Evolutionary conservation across 148 eudicot species (phyloP).

Genomic region (Limonium bicolor): DNA sequence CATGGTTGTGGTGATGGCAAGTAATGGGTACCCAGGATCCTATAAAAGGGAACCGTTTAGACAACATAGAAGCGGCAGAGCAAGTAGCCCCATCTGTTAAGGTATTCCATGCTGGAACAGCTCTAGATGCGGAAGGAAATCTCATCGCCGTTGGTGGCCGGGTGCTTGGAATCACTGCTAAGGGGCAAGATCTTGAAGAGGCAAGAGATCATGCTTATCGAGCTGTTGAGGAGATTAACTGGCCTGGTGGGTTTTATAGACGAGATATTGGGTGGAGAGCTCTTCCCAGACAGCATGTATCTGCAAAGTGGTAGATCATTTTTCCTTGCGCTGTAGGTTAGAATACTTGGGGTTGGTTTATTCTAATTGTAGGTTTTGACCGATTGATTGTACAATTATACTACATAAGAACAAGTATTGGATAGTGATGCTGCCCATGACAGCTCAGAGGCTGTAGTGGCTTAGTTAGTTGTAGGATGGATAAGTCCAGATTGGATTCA

Average conservation of each 20-base stretch:
- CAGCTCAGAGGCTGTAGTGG: too few relatives aligned
- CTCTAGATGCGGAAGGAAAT: constrained; percentile 49
- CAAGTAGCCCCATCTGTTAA: constrained; percentile 48
- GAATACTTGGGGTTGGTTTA: too few relatives aligned
- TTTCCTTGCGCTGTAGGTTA: too few relatives aligned
- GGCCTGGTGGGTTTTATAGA: constrained; percentile 77
- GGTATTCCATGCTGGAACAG: constrained; percentile 86
- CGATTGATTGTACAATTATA: too few relatives aligned
- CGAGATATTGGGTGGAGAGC: constrained; percentile 95
- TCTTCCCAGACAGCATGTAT: constrained; percentile 23
- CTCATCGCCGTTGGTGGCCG: constrained; percentile 79
- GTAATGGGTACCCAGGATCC: constrained; percentile 84
- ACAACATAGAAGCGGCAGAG: constrained; percentile 58
- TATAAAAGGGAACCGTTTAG: constrained; percentile 67
- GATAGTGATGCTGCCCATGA: too few relatives aligned
- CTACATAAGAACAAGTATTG: too few relatives aligned
- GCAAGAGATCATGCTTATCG: constrained; percentile 61
- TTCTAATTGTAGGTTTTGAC: too few relatives aligned
- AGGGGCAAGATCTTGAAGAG: constrained; percentile 63
- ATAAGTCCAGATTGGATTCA: too few relatives aligned
- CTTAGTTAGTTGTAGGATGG: too few relatives aligned
- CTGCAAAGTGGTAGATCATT: not conserved
- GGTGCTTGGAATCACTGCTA: constrained; percentile 85
- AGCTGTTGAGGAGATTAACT: constrained; percentile 51
- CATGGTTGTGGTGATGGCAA: constrained; percentile 98